Percentiles rank a stretch among this genome's conserved stretches.
Conservation (phyloP, 768 basidiomycete genomes). For the Lactifluus piperatus region DNA sequence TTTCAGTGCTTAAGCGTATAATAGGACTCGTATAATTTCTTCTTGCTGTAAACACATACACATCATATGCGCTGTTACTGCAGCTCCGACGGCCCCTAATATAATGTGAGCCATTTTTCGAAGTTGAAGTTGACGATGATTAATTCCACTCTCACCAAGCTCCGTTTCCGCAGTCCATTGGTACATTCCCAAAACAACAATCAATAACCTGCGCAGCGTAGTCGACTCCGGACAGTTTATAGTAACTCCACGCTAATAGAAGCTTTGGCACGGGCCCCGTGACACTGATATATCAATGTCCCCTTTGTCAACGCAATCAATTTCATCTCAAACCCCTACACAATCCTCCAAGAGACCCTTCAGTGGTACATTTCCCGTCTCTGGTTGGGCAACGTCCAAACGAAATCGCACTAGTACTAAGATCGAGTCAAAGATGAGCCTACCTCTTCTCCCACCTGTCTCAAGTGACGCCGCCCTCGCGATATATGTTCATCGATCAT, state of each 20-base stretch:
- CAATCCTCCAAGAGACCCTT: constrained; percentile 2
- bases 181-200: too few relatives aligned
- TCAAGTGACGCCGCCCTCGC: constrained; percentile 34
- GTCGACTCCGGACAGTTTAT: background rate
- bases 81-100: too few relatives aligned
- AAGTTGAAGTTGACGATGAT: too few relatives aligned
- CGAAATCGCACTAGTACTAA: background rate
- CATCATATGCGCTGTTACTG: background rate
- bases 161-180: background rate
- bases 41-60: background rate
- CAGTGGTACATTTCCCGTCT: background rate
- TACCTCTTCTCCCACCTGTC: constrained; percentile 7
- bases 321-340: background rate
- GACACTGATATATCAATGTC: constrained; percentile 6
- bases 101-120: too few relatives aligned
- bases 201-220: background rate
- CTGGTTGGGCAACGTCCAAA: background rate
- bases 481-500: constrained; percentile 61
- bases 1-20: background rate
- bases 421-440: background rate
- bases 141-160: background rate
- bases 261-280: constrained; percentile 9
- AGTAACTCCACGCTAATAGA: constrained; percentile 5
- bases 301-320: background rate
- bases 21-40: background rate